phyloP scores from a whole-genome alignment of 78 protist species.

The Tieghemostelium lacteum region DNA sequence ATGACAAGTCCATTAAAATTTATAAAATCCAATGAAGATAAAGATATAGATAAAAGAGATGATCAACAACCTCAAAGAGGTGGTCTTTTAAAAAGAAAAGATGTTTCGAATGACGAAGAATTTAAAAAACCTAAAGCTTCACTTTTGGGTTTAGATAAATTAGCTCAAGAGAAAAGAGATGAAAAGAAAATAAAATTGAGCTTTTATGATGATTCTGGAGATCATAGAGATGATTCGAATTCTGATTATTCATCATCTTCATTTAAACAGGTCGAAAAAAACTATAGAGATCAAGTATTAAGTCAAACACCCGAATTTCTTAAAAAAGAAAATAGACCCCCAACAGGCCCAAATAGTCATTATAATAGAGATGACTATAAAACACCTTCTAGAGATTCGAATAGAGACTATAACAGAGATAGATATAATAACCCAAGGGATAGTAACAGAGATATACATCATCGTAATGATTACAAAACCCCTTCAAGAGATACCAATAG shows the following conservation, averaged over 20 bases:
- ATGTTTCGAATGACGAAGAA: not conserved
- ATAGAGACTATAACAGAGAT: not conserved
- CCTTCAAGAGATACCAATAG: not conserved
- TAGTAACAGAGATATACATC: not conserved
- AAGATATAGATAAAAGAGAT: not conserved
- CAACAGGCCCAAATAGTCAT: slow-evolving; percentile 2
- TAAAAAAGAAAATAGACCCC: not conserved
- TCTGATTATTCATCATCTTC: not conserved
- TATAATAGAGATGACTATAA: not conserved
- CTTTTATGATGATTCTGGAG: slow-evolving; percentile 1
- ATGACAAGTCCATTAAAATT: too few relatives aligned
- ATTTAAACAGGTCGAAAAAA: not conserved
- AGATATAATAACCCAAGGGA: not conserved
- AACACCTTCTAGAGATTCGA: too few relatives aligned
- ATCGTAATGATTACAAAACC: not conserved
- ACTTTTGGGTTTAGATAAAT: slow-evolving; percentile 65
- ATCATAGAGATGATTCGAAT: not conserved
- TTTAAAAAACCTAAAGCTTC: slow-evolving; percentile 45
- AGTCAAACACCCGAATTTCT: not conserved
- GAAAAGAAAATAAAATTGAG: slow-evolving; percentile 18
- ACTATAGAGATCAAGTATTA: slow-evolving; percentile 43
- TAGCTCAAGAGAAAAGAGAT: slow-evolving; percentile 70
- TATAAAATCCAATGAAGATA: too few relatives aligned
- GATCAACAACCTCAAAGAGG: not conserved
- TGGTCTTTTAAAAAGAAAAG: slow-evolving; percentile 11